These are phyloP conservation scores for Cichorium intybus DNA, from an alignment of 140 eudicot species.

Conservation along the genomic window DNA sequence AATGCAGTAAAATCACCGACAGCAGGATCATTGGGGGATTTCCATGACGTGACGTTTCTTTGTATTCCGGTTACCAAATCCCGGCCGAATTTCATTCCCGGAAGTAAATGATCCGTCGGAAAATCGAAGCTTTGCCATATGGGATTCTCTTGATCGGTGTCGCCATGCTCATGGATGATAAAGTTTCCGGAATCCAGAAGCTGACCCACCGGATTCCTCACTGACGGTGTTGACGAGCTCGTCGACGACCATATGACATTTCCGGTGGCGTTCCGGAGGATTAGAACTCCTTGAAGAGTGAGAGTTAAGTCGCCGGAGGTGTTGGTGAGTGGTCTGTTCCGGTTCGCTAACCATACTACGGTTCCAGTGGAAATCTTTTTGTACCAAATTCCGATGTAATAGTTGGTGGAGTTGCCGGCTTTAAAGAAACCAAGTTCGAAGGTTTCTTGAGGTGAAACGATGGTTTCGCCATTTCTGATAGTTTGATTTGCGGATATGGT, in stretches of 20 bases:
- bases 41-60: constrained; percentile 46
- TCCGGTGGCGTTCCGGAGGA: constrained; percentile 3
- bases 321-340: constrained; percentile 26
- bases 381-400: constrained; percentile 41
- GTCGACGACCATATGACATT: constrained; percentile 27
- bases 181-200: constrained; percentile 36
- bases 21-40: constrained; percentile 37
- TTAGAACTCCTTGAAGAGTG: constrained; percentile 25
- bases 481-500: constrained; percentile 27
- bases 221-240: constrained; percentile 15
- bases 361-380: constrained; percentile 18
- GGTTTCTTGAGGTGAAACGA: constrained; percentile 28
- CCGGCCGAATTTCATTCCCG: constrained; percentile 34
- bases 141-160: neutral
- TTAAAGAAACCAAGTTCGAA: constrained; percentile 35
- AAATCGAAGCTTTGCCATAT: constrained; percentile 37
- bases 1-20: constrained; percentile 19
- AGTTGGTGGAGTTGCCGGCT: constrained; percentile 9
- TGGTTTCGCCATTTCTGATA: constrained; percentile 28
- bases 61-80: constrained; percentile 31
- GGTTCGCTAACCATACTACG: constrained; percentile 39
- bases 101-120: constrained; percentile 20
- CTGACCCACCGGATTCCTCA: constrained; percentile 17
- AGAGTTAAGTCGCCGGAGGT: constrained; percentile 24
- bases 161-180: constrained; percentile 20